These are phyloP conservation scores for Pseudogymnoascus sp. DNA, from an alignment of 2,329 filamentous ascomycete species.

Conservation along the genomic window DNA sequence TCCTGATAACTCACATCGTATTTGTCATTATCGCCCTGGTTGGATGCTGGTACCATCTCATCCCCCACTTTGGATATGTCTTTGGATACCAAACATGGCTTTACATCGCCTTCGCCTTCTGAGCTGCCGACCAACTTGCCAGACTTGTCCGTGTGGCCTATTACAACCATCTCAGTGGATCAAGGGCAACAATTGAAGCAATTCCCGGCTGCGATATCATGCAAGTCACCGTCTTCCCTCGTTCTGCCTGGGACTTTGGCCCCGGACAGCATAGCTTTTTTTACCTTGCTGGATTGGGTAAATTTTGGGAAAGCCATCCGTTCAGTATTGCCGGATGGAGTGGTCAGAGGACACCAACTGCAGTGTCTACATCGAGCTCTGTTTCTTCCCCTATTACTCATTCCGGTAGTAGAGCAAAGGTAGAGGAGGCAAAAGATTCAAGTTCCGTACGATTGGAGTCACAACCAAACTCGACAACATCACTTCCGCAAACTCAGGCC, in stretches of 20 bases:
- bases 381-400: background rate
- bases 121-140: constrained; percentile 38
- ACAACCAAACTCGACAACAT: background rate
- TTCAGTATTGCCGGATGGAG: constrained; percentile 34
- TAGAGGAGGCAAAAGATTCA: background rate
- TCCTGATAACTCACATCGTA: constrained; percentile 16
- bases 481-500: background rate
- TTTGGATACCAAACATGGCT: constrained; percentile 42
- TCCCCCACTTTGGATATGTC: constrained; percentile 28
- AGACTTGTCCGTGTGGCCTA: constrained; percentile 33
- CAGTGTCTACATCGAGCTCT: background rate
- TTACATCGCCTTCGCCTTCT: constrained; percentile 35
- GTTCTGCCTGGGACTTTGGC: constrained; percentile 29
- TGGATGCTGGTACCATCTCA: constrained; percentile 30
- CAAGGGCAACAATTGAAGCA: constrained; percentile 24
- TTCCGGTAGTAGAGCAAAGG: background rate
- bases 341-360: background rate
- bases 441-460: background rate
- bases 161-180: constrained; percentile 1
- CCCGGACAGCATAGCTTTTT: constrained; percentile 36
- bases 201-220: constrained; percentile 32
- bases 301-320: constrained; percentile 46
- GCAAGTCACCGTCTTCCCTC: constrained; percentile 33
- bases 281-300: constrained; percentile 41
- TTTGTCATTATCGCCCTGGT: constrained; percentile 15